Evolutionary conservation across 371 early-diverging fungal genomes (phyloP).

Genomic region (Rhizopus stolonifer): DNA sequence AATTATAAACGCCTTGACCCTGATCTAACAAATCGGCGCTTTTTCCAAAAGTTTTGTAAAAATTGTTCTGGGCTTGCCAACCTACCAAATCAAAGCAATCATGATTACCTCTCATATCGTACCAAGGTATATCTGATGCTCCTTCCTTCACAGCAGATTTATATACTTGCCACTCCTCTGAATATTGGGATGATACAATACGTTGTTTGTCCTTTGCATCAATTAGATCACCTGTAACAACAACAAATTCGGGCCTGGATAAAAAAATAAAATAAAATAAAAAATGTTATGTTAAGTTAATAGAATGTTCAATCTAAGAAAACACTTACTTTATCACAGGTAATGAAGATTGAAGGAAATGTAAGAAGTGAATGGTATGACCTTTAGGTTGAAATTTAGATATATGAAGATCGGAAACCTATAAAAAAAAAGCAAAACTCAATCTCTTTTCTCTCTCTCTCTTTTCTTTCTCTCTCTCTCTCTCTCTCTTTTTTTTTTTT

Average conservation of each 20-base stretch:
- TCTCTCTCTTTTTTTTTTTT: background rate
- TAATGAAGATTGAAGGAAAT: conserved; percentile 69
- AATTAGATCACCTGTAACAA: conserved; percentile 80
- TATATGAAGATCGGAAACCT: conserved; percentile 87
- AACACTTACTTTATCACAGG: conserved; percentile 52
- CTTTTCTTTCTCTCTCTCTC: conserved; percentile 7
- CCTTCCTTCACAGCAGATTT: conserved; percentile 57
- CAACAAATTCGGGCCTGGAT: conserved; percentile 61
- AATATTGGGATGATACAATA: conserved; percentile 70
- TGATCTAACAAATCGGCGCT: conserved; percentile 43
- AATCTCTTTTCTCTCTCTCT: no score
- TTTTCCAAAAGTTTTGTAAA: conserved; percentile 55
- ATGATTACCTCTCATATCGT: conserved; percentile 87
- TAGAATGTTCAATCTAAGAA: background rate
- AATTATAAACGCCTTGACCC: conserved; percentile 60
- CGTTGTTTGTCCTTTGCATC: conserved; percentile 77
- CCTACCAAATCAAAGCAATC: conserved; percentile 80
- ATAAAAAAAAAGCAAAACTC: no score
- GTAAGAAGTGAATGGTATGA: conserved; percentile 71
- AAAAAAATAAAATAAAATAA: background rate
- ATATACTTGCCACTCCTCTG: conserved; percentile 85
- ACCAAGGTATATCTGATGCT: conserved; percentile 56
- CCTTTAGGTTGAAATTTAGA: conserved; percentile 67
- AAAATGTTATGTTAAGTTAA: no score
- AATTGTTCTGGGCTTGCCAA: conserved; percentile 62